Evolutionary conservation across 2,329 filamentous ascomycete genomes (phyloP).

Genomic region (Sporothrix inflata): DNA sequence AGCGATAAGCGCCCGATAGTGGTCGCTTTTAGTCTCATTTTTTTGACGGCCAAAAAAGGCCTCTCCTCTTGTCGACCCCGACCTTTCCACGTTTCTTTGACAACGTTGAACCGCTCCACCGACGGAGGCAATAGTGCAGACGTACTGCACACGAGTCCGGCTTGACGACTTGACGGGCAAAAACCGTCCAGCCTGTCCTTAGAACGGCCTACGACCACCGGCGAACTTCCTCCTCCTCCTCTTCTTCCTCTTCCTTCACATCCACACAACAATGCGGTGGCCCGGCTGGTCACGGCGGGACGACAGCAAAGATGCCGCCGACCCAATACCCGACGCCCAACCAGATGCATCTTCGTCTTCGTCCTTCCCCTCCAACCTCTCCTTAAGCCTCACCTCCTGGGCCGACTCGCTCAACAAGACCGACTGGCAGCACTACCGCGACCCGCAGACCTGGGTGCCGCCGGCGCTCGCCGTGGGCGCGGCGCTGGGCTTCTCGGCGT

Average conservation of each 20-base stretch:
- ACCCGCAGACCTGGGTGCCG: constrained; percentile 57
- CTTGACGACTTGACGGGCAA: not conserved
- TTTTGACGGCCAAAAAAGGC: constrained; percentile 15
- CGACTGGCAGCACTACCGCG: constrained; percentile 59
- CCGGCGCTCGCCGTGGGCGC: constrained; percentile 59
- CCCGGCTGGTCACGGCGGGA: constrained; percentile 32
- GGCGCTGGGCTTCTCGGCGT: constrained; percentile 55
- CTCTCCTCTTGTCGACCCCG: not conserved
- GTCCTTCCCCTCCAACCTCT: constrained; percentile 4
- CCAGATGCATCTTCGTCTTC: not conserved
- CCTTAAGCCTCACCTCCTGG: constrained; percentile 41
- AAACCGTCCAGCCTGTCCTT: not conserved
- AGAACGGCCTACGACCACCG: not conserved
- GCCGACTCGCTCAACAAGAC: constrained; percentile 49
- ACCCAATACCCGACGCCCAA: constrained; percentile 7
- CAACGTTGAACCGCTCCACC: not conserved
- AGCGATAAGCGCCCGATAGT: constrained; percentile 23
- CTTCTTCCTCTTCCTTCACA: not conserved
- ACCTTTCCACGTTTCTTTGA: not conserved
- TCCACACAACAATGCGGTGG: constrained; percentile 32
- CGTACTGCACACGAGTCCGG: not conserved
- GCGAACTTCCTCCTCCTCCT: not conserved
- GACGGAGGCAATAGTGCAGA: not conserved
- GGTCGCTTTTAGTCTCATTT: not conserved
- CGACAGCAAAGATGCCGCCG: constrained; percentile 26